These are phyloP conservation scores for Thraustotheca clavata DNA, from an alignment of 352 stramenopile species.

Conservation along the genomic window DNA sequence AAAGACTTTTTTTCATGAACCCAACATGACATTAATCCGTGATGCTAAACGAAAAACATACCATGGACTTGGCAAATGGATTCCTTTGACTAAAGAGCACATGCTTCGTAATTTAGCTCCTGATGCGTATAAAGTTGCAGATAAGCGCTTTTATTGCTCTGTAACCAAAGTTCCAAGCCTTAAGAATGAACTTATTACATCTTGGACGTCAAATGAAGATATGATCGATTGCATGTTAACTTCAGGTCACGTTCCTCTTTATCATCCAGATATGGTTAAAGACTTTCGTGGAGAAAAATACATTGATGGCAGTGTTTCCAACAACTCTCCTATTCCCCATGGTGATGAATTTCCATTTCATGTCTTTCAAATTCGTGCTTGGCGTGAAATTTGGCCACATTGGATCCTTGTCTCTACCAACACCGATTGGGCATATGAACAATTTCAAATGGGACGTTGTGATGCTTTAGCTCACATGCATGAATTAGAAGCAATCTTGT, in stretches of 20 bases:
- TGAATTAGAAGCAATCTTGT: conserved; percentile 47
- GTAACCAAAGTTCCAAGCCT: conserved; percentile 55
- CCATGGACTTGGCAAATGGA: conserved; percentile 62
- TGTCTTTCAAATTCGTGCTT: conserved; percentile 80
- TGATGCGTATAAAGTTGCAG: conserved; percentile 50
- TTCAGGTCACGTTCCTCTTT: conserved; percentile 60
- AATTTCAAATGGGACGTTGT: conserved; percentile 70
- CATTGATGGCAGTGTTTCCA: conserved; percentile 64
- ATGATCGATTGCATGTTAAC: conserved; percentile 78
- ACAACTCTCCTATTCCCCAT: conserved; percentile 53
- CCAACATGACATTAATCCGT: conserved; percentile 67
- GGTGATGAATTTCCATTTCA: conserved; percentile 42
- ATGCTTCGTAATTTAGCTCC: conserved; percentile 49
- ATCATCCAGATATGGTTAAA: conserved; percentile 54
- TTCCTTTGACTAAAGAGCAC: conserved; percentile 57
- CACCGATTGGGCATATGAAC: conserved; percentile 56
- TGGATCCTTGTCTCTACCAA: conserved; percentile 73
- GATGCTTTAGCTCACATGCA: conserved; percentile 58
- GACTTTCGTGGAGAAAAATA: conserved; percentile 62
- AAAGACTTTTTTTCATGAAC: conserved; percentile 79
- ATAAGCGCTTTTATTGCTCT: conserved; percentile 72
- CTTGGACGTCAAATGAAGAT: conserved; percentile 68
- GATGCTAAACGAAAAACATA: conserved; percentile 45
- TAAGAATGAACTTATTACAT: conserved; percentile 61
- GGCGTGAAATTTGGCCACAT: conserved; percentile 64